phyloP scores from a whole-genome alignment of 352 stramenopile genomes.

The Globisporangium heterothallicum region DNA sequence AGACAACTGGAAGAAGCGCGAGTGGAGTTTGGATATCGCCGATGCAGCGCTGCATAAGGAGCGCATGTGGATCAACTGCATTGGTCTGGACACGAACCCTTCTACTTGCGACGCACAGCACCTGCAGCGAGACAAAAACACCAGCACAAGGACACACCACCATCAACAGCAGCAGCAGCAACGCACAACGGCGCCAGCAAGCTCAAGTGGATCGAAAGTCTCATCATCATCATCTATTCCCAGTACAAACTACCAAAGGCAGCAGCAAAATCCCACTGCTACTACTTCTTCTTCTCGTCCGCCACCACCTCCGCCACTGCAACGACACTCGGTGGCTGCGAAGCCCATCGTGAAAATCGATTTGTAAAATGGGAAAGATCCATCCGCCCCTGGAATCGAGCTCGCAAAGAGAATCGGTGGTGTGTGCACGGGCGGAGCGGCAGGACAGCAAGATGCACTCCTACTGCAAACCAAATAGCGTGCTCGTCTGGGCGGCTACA shows the following conservation, averaged over 20 bases:
- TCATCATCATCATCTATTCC: not conserved
- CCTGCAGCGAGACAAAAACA: not conserved
- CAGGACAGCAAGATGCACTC: too few species aligned
- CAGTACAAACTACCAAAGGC: not conserved
- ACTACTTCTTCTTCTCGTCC: not conserved
- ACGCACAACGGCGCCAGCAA: not conserved
- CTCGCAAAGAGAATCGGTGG: too few species aligned
- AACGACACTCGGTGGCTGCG: not conserved
- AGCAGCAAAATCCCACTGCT: slow-evolving; percentile 1
- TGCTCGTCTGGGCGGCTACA: not conserved
- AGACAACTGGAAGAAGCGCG: slow-evolving; percentile 41
- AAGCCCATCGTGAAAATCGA: slow-evolving; percentile 11
- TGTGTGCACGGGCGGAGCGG: too few species aligned
- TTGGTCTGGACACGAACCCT: slow-evolving; percentile 29
- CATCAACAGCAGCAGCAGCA: slow-evolving; percentile 1
- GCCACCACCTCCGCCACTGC: slow-evolving; percentile 1
- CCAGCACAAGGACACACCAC: not conserved
- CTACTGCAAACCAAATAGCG: not conserved
- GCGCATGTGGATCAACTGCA: slow-evolving; percentile 36
- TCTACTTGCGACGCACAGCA: not conserved
- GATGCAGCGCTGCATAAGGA: slow-evolving; percentile 27
- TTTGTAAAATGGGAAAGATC: too few species aligned
- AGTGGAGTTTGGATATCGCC: slow-evolving; percentile 13
- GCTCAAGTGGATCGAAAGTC: not conserved
- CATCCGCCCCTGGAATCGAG: too few species aligned